Conservation (phyloP, 192 early-diverging fungal genomes). For the Entrophospora sp. region DNA sequence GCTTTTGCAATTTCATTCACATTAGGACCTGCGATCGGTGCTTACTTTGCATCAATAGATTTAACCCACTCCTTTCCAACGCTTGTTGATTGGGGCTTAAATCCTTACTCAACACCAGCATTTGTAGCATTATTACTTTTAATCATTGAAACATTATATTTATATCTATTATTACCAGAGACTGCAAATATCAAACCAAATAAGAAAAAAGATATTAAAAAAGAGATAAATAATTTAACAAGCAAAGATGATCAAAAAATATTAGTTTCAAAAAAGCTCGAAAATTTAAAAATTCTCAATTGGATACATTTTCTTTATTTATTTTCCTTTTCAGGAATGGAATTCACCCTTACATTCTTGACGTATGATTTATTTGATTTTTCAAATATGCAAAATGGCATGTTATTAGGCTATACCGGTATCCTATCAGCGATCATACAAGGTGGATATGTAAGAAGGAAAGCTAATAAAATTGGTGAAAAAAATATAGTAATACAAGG, state of each 20-base stretch:
- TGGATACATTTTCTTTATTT: conserved; percentile 77
- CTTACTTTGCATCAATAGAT: conserved; percentile 60
- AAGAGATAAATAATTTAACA: too few species aligned
- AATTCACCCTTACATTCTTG: conserved; percentile 95
- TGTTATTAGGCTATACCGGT: conserved; percentile 79
- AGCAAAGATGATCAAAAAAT: too few species aligned
- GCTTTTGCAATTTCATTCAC: conserved; percentile 96
- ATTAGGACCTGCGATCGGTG: conserved; percentile 84
- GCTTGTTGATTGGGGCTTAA: conserved; percentile 38
- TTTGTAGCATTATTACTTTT: conserved; percentile 80
- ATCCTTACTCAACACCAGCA: conserved; percentile 82
- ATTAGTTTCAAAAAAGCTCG: conserved; percentile 17
- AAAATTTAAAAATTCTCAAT: conserved; percentile 47
- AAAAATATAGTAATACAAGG: conserved; percentile 70
- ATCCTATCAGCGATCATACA: conserved; percentile 82
- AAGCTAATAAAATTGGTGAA: conserved; percentile 57
- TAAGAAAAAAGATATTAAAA: too few species aligned
- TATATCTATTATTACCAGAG: conserved; percentile 72
- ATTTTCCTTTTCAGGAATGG: conserved; percentile 95
- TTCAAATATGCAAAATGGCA: conserved; percentile 80
- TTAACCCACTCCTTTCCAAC: conserved; percentile 31
- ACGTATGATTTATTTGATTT: conserved; percentile 89
- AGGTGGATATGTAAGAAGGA: conserved; percentile 84
- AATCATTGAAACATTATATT: conserved; percentile 69
- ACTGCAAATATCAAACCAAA: conserved; percentile 32